Conservation (phyloP, 805 yeast genomes). For the Saturnispora hagleri region DNA sequence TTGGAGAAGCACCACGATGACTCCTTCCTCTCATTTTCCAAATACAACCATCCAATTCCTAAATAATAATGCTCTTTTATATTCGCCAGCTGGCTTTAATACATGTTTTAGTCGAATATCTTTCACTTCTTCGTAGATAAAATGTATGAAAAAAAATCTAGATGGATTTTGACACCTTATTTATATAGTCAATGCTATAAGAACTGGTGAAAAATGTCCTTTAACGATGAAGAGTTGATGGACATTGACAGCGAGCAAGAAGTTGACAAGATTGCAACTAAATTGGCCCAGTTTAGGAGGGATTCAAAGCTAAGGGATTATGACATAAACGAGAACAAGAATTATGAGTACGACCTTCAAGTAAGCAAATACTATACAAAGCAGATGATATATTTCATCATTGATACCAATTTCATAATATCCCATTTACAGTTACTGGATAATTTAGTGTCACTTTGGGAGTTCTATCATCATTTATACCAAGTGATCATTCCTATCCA, state of each 20-base stretch:
- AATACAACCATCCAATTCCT: slow-evolving; percentile 6
- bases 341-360: neutral
- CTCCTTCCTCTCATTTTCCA: slow-evolving; percentile 22
- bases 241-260: slow-evolving; percentile 6
- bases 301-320: neutral
- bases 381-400: slow-evolving; percentile 33
- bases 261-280: slow-evolving; percentile 1
- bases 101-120: too few species aligned
- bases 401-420: slow-evolving; percentile 79
- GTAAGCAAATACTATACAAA: neutral
- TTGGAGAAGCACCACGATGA: slow-evolving; percentile 31
- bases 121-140: neutral
- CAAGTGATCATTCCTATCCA: slow-evolving; percentile 57
- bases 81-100: neutral
- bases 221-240: slow-evolving; percentile 4
- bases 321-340: neutral
- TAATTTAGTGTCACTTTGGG: slow-evolving; percentile 31
- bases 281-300: neutral
- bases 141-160: neutral
- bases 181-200: neutral
- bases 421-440: slow-evolving; percentile 57
- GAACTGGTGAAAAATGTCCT: neutral
- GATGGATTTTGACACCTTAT: neutral
- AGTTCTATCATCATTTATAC: slow-evolving; percentile 32
- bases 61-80: neutral